These are phyloP conservation scores for Lasiodiplodia hormozganensis DNA, from an alignment of 2,329 filamentous ascomycete genomes.

Conservation along the genomic window DNA sequence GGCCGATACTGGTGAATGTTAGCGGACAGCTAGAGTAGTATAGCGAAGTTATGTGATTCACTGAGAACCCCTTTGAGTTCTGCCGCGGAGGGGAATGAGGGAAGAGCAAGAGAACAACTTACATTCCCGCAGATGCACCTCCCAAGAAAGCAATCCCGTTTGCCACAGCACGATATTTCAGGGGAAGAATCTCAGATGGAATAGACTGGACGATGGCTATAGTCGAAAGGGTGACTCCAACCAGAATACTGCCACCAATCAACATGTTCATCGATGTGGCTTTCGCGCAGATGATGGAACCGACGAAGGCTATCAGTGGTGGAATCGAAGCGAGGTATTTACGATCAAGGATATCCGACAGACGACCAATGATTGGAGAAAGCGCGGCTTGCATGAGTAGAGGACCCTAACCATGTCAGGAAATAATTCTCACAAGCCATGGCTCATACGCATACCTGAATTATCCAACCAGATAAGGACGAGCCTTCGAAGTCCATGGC, in stretches of 20 bases:
- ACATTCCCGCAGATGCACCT: constrained; percentile 61
- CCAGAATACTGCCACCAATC: constrained; percentile 64
- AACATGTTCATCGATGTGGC: constrained; percentile 63
- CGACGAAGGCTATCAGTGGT: constrained; percentile 61
- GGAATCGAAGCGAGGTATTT: constrained; percentile 61
- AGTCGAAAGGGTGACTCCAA: constrained; percentile 61
- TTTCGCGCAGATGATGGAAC: constrained; percentile 62
- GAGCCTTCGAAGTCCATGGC: constrained; percentile 61
- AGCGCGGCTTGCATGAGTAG: constrained; percentile 65
- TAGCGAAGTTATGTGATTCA: neutral
- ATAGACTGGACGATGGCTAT: constrained; percentile 64
- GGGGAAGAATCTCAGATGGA: constrained; percentile 62
- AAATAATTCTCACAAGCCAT: neutral
- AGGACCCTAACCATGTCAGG: constrained; percentile 53
- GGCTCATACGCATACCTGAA: constrained; percentile 49
- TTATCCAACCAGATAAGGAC: constrained; percentile 62
- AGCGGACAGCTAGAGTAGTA: neutral
- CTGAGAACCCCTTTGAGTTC: neutral
- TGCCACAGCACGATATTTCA: constrained; percentile 63
- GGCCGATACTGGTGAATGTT: constrained; percentile 51
- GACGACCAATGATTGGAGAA: constrained; percentile 62
- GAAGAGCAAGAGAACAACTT: constrained; percentile 37
- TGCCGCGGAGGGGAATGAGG: neutral
- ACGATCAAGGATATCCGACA: constrained; percentile 64
- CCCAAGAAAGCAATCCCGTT: constrained; percentile 62